A percentile compares a stretch with the other conserved stretches of the same genome.
These are phyloP conservation scores for Phytophthora pini DNA, from an alignment of 352 stramenopile species.

Conservation along the genomic window DNA sequence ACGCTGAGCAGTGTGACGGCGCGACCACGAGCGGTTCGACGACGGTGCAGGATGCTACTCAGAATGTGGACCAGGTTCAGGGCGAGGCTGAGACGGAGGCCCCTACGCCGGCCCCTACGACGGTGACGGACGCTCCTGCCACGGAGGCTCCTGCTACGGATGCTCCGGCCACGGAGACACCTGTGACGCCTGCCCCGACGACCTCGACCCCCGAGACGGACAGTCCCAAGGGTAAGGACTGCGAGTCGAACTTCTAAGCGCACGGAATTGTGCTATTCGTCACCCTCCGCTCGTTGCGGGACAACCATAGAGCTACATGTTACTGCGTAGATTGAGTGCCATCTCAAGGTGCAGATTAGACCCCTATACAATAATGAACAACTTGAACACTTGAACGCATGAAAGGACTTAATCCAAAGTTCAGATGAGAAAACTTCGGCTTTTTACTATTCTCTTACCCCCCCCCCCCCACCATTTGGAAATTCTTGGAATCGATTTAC, in stretches of 20 bases:
- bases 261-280: not conserved
- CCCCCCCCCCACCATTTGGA: no score
- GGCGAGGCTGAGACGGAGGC: constrained; percentile 16
- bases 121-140: constrained; percentile 14
- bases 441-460: no score
- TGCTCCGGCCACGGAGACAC: not conserved
- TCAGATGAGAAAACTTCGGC: no score
- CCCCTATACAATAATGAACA: constrained; percentile 35
- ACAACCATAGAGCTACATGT: constrained; percentile 18
- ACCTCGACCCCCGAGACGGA: not conserved
- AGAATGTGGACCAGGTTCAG: constrained; percentile 28
- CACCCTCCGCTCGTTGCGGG: not conserved
- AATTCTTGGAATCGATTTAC: no score
- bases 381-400: constrained; percentile 15
- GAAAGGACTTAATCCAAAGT: no score
- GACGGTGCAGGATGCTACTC: constrained; percentile 17
- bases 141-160: not conserved
- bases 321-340: constrained; percentile 32
- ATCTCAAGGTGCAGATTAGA: constrained; percentile 32
- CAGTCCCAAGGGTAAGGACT: constrained; percentile 29
- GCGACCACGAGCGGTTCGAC: constrained; percentile 13
- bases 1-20: constrained; percentile 34
- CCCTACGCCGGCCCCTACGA: constrained; percentile 11
- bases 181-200: constrained; percentile 4
- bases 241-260: constrained; percentile 30